Conservation (phyloP, 1,284 basidiomycete genomes). For the Microbotryomycetes sp. region DNA sequence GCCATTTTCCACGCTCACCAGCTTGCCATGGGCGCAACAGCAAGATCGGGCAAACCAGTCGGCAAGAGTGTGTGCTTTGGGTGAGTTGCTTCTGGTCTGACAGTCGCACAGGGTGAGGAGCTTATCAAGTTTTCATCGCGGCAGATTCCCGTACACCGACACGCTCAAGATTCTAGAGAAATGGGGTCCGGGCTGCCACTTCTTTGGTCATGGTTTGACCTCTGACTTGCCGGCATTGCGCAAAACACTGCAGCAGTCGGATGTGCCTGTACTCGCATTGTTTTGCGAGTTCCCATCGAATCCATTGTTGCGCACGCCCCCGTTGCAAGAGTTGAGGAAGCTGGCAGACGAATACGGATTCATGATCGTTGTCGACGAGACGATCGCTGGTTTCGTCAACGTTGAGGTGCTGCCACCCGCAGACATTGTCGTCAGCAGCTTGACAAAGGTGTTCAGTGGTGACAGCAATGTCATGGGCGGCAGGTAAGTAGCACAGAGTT, state of each 20-base stretch:
- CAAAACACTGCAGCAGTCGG: constrained; percentile 50
- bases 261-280: constrained; percentile 45
- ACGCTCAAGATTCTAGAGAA: constrained; percentile 95
- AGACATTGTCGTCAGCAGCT: constrained; percentile 87
- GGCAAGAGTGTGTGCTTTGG: constrained; percentile 91
- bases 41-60: constrained; percentile 40
- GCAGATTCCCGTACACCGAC: constrained; percentile 91
- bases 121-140: constrained; percentile 8
- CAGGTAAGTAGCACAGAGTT: constrained; percentile 52
- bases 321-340: constrained; percentile 67
- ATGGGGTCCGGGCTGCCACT: constrained; percentile 92
- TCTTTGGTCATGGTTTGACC: constrained; percentile 75
- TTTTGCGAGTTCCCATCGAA: constrained; percentile 90
- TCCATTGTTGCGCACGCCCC: constrained; percentile 76
- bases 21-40: constrained; percentile 51
- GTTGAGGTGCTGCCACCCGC: constrained; percentile 84
- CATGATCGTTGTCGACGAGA: constrained; percentile 87
- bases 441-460: constrained; percentile 94
- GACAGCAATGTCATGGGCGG: constrained; percentile 97
- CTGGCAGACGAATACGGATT: constrained; percentile 87
- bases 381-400: constrained; percentile 92
- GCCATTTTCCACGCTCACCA: constrained; percentile 90
- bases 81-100: constrained; percentile 48
- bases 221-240: constrained; percentile 70
- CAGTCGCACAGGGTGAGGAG: not conserved